A percentile compares a stretch with the other conserved stretches of the same genome.
Conservation (phyloP, 768 basidiomycete genomes). For the Boletus edulis region DNA sequence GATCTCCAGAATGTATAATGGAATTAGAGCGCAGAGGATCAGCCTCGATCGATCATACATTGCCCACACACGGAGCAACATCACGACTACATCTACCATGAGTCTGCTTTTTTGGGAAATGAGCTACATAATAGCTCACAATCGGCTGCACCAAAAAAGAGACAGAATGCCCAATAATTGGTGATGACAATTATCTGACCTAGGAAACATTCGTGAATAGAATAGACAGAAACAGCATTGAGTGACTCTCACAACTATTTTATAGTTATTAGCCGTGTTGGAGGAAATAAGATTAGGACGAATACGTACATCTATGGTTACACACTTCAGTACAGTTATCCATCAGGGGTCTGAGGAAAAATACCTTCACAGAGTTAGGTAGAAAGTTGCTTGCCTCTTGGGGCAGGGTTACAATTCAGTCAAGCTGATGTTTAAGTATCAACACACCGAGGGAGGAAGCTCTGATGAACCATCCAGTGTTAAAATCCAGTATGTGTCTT, state of each 20-base stretch:
- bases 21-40: no score
- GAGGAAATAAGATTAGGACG: not conserved
- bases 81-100: not conserved
- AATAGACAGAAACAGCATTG: no score
- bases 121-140: not conserved
- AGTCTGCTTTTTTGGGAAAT: not conserved
- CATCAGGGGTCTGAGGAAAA: not conserved
- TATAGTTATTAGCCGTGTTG: not conserved
- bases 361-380: not conserved
- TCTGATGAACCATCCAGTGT: not conserved
- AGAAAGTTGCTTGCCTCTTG: conserved; percentile 6
- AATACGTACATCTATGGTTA: not conserved
- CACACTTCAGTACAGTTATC: not conserved
- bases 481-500: not conserved
- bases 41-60: not conserved
- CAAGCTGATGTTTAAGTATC: not conserved
- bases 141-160: conserved; percentile 5
- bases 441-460: not conserved
- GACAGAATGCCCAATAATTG: not conserved
- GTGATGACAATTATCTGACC: not conserved
- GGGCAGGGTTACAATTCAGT: not conserved
- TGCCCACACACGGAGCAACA: not conserved
- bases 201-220: not conserved
- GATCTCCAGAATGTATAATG: no score
- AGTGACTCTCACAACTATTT: conserved; percentile 2